A percentile compares a stretch with the other conserved stretches of the same genome.
These are phyloP conservation scores for Waltergamsia citrina DNA, from an alignment of 2,329 filamentous ascomycete species.

Conservation along the genomic window DNA sequence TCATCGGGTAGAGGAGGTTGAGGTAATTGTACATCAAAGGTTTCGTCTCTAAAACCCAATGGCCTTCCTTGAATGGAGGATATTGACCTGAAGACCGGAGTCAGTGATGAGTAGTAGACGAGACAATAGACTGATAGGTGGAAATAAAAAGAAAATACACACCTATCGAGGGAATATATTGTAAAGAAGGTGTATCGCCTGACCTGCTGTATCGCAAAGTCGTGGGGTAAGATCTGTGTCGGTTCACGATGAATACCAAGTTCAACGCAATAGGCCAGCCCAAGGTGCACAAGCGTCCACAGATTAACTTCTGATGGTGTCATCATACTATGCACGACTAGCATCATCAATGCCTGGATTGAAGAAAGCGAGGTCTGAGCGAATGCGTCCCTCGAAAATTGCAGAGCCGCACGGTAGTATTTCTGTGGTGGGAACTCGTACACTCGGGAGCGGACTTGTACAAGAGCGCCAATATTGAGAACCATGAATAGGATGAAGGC, in stretches of 20 bases:
- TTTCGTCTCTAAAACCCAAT: conserved; percentile 24
- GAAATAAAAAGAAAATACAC: background rate
- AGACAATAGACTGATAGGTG: background rate
- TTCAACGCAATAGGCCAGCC: conserved; percentile 25
- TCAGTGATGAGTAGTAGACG: conserved; percentile 1
- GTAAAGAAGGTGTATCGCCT: conserved; percentile 20
- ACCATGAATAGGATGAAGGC: conserved; percentile 23
- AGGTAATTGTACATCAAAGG: conserved; percentile 20
- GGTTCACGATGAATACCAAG: conserved; percentile 24
- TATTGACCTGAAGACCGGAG: conserved; percentile 15
- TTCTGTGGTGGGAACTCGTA: conserved; percentile 21
- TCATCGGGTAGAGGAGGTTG: background rate
- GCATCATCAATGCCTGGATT: conserved; percentile 19
- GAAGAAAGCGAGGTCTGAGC: conserved; percentile 19
- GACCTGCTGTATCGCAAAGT: conserved; percentile 6
- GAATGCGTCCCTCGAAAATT: conserved; percentile 19
- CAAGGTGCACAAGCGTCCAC: conserved; percentile 24
- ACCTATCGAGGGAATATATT: conserved; percentile 24
- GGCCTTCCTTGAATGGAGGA: conserved; percentile 26
- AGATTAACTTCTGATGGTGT: conserved; percentile 22
- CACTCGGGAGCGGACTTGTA: conserved; percentile 19
- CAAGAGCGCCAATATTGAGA: conserved; percentile 21
- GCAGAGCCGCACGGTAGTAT: conserved; percentile 21
- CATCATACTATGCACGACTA: conserved; percentile 20
- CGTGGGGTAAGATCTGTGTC: conserved; percentile 3